Evolutionary conservation across 257 asterid genomes (phyloP), one percentile per base, ranked within the genome.

Genomic region (Solanum sitiens): DNA sequence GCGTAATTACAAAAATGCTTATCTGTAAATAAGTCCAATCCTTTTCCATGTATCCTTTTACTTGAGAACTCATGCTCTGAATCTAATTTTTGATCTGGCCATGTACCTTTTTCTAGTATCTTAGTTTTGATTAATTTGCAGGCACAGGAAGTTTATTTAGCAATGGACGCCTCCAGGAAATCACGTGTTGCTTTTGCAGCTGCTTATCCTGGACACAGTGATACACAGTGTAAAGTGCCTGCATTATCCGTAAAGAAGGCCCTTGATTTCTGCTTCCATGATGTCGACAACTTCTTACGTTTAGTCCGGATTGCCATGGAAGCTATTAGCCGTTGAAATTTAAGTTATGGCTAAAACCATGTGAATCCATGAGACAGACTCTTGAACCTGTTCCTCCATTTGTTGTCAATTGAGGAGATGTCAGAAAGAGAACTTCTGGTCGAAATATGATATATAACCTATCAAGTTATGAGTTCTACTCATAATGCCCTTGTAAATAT

Each of bases 121-220:
- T 85, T 73, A 53, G 39, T 4, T 37, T 86, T 68, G 86, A 67
- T 83, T 86, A 76, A 77, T 90, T 86, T 91, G 68, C 89, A 97
- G 99, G 98, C 98, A 71, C 98, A 94, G 84, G 98, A 96, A 87
- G 98, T 94, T 90, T 91, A 84, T 85, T 89, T 90, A 86, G 98
- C 99, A 37, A 96, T 97, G 99, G 99, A 97, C 87, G 99, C 99
- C 90, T 94, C 99, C 39, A 94, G 94, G 93, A 97, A 93, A 92
- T 95, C 99, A 35, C 89, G 95, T 88, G 87, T 83, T 74, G 97
- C 99, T 87, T 94, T 94, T 73, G 87, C 95, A 35, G 95, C 98
- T 85, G 98, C 97, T 87, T 87, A 91, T 85, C 89, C 95, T 16
- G 94, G 88, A 94, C 91, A 87, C 23, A 93, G 93, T 75, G 98